Base-by-base conservation (phyloP, 805 yeast genomes). In the Wickerhamiella sorbophila region DNA sequence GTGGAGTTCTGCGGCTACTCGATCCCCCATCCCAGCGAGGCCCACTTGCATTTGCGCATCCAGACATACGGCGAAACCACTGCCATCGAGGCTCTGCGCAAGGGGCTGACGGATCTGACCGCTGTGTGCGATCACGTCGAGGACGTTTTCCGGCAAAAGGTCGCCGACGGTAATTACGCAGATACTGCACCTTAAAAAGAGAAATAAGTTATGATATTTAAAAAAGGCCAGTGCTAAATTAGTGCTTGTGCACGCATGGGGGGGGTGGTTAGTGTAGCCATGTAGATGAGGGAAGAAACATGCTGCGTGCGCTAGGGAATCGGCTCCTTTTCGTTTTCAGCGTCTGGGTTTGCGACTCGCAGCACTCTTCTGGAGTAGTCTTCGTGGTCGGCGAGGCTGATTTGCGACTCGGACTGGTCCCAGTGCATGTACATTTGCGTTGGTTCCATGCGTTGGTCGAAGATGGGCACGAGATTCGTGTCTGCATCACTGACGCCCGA, bases 1-100 rank as follows among this genome's bases (percentile, higher is more conserved):
- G 98, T 91, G 20, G 98, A 91, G 58, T 91, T 91, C 61, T 88
- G 97, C 58, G 98, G 98, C 43, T 91, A 91, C 65, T 85, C 96
- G 35, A 91, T 91, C 51, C 98, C 98, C 9, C 98, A 91, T 63
- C 98, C 98, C 16, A 83, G 95, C 29, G 98, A 91, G 63, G 70
- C 84, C 46, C 79, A 81, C 52, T 67, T 91, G 63, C 85, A 91
- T 64, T 60, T 91, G 44, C 76, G 98, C 64, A 85, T 91, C 48
- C 98, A 91, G 65, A 91, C 98, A 1, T 87, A 86, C 57, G 95
- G 77, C 24, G 65, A 66, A 6, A 71, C 75, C 49, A 79, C 96
- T 3, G 97, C 97, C 3, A 76, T 83, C 32, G 94, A 88, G 59
- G 97, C 95, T 1, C 69, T 91, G 34, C 87, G 84, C 54, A 83